A percentile compares a stretch with the other conserved stretches of the same genome.
These are phyloP conservation scores for Cladosporium sp. DNA, from an alignment of 2,329 filamentous ascomycete species.

Conservation along the genomic window DNA sequence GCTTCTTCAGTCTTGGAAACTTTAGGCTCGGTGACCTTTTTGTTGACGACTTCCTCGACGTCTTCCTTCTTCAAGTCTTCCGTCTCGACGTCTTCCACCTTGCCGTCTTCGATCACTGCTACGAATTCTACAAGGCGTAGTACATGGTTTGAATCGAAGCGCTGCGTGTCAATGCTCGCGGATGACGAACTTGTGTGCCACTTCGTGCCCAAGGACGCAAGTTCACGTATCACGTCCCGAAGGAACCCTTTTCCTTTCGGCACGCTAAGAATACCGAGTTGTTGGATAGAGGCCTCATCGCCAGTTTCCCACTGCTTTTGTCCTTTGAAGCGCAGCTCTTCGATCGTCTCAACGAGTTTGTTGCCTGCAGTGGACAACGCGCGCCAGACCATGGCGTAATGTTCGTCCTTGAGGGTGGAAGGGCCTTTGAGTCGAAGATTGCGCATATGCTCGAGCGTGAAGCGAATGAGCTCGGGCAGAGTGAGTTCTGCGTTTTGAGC, in stretches of 20 bases:
- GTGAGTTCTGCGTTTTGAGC: background rate
- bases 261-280: background rate
- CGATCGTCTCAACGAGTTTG: background rate
- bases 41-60: background rate
- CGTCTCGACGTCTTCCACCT: background rate
- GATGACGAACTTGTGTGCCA: background rate
- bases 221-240: background rate
- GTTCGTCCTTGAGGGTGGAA: background rate
- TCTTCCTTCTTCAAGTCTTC: background rate
- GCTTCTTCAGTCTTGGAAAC: background rate
- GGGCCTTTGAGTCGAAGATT: background rate
- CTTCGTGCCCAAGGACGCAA: background rate
- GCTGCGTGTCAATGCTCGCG: background rate
- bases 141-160: background rate
- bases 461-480: background rate
- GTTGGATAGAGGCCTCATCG: background rate
- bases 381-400: background rate
- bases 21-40: background rate
- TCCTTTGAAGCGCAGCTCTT: background rate
- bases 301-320: background rate
- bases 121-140: background rate
- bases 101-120: background rate
- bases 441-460: background rate
- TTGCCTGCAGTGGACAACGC: background rate
- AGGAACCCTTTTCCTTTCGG: background rate